phyloP scores from a whole-genome alignment of 2,329 filamentous ascomycete species.

The Neofusicoccum ribis region DNA sequence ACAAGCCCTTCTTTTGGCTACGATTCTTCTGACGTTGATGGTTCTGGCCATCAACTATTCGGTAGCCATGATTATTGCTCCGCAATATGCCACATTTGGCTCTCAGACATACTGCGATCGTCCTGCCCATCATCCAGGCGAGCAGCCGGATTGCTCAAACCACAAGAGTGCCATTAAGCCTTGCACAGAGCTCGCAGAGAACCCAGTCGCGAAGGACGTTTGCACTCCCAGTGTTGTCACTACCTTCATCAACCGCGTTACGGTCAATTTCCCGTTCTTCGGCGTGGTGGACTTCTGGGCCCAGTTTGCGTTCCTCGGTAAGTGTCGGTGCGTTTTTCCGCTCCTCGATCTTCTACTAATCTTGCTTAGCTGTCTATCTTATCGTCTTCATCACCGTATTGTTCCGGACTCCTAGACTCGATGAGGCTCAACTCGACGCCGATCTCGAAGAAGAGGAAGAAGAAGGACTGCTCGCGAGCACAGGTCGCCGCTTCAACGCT shows the following conservation, averaged over 20 bases:
- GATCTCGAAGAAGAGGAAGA: constrained; percentile 92
- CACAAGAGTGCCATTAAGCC: constrained; percentile 71
- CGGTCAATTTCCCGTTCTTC: constrained; percentile 93
- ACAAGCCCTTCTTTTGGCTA: constrained; percentile 87
- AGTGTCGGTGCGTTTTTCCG: constrained; percentile 19
- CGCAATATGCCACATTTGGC: constrained; percentile 91
- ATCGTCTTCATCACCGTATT: constrained; percentile 77
- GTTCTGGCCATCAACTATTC: constrained; percentile 91
- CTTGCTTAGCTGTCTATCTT: constrained; percentile 63
- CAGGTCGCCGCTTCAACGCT: constrained; percentile 76
- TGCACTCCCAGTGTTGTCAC: constrained; percentile 92
- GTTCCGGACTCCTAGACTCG: constrained; percentile 75
- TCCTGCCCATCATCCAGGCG: constrained; percentile 60
- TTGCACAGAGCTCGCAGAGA: constrained; percentile 75
- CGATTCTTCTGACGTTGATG: constrained; percentile 86
- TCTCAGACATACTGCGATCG: constrained; percentile 92
- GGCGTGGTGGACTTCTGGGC: constrained; percentile 94
- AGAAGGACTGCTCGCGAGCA: constrained; percentile 84
- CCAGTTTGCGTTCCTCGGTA: constrained; percentile 83
- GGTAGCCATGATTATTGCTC: constrained; percentile 88
- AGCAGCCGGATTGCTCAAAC: constrained; percentile 73
- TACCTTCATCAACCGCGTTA: constrained; percentile 89
- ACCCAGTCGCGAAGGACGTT: constrained; percentile 70
- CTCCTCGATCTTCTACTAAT: not conserved
- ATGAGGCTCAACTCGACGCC: constrained; percentile 77